Conservation (phyloP, 1,139 yeast genomes). For the Nematodospora anomalae region DNA sequence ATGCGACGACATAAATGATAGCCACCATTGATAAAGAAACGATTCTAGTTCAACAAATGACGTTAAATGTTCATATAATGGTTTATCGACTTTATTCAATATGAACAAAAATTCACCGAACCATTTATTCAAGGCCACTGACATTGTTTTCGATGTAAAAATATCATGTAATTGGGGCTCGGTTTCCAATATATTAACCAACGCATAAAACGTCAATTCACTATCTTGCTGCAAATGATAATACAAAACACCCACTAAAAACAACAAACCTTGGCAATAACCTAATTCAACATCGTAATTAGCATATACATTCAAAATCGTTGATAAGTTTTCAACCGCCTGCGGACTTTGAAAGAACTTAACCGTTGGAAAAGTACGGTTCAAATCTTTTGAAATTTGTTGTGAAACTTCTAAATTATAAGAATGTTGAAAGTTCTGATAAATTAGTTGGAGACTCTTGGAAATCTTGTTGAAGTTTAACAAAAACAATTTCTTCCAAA, state of each 20-base stretch:
- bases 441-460: slow-evolving; percentile 35
- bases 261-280: slow-evolving; percentile 70
- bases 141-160: slow-evolving; percentile 54
- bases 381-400: slow-evolving; percentile 62
- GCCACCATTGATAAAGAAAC: slow-evolving; percentile 66
- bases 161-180: slow-evolving; percentile 58
- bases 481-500: slow-evolving; percentile 40
- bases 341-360: slow-evolving; percentile 48
- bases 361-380: slow-evolving; percentile 62
- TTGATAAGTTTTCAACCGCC: slow-evolving; percentile 50
- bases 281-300: slow-evolving; percentile 70
- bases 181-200: slow-evolving; percentile 62
- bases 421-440: slow-evolving; percentile 45
- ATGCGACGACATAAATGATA: slow-evolving; percentile 63
- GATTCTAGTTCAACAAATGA: slow-evolving; percentile 43
- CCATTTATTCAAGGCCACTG: slow-evolving; percentile 56
- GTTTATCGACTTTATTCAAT: slow-evolving; percentile 41
- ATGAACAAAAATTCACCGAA: slow-evolving; percentile 52
- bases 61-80: slow-evolving; percentile 46
- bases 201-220: slow-evolving; percentile 52
- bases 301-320: slow-evolving; percentile 63
- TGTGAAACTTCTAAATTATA: slow-evolving; percentile 43
- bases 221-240: slow-evolving; percentile 49
- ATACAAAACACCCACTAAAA: slow-evolving; percentile 62
- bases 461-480: slow-evolving; percentile 35